Percentiles rank a stretch among this genome's conserved stretches.
phyloP scores from a whole-genome alignment of 257 asterid genomes.

The Gynochthodes officinalis region DNA sequence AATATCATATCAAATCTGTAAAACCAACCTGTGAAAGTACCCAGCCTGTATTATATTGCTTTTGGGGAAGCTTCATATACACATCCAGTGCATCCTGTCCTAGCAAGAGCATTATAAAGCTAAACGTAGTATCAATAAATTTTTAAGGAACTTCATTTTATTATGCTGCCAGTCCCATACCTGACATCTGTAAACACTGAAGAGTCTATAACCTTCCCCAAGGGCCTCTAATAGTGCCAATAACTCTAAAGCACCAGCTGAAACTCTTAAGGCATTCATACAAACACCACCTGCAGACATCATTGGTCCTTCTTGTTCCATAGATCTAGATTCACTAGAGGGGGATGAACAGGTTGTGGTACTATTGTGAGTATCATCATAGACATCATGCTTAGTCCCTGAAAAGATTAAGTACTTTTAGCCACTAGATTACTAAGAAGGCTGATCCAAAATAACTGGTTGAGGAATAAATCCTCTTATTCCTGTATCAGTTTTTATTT shows the following conservation, averaged over 20 bases:
- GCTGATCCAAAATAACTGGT: not conserved
- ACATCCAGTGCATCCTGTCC: conserved; percentile 82
- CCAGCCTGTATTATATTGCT: conserved; percentile 95
- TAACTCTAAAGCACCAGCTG: conserved; percentile 71
- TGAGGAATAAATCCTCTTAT: not conserved
- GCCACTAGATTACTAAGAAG: conserved; percentile 16
- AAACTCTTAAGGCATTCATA: conserved; percentile 46
- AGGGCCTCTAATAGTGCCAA: conserved; percentile 70
- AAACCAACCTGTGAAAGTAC: conserved; percentile 79
- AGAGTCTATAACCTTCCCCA: conserved; percentile 92
- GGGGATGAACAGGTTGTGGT: conserved; percentile 51
- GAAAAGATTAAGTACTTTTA: conserved; percentile 27
- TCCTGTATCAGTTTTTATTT: not conserved
- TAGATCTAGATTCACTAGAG: conserved; percentile 44
- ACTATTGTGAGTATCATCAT: conserved; percentile 67
- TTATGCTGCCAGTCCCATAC: conserved; percentile 34
- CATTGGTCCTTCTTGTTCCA: conserved; percentile 62
- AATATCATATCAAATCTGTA: not conserved
- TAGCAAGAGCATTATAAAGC: conserved; percentile 19
- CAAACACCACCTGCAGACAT: conserved; percentile 44
- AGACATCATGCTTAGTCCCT: conserved; percentile 63
- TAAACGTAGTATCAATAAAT: conserved; percentile 12
- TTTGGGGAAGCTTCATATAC: conserved; percentile 68
- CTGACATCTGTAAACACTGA: conserved; percentile 82
- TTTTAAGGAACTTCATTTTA: conserved; percentile 9